phyloP scores from a whole-genome alignment of 306 rosid genomes.

The Pachyrhizus erosus region DNA sequence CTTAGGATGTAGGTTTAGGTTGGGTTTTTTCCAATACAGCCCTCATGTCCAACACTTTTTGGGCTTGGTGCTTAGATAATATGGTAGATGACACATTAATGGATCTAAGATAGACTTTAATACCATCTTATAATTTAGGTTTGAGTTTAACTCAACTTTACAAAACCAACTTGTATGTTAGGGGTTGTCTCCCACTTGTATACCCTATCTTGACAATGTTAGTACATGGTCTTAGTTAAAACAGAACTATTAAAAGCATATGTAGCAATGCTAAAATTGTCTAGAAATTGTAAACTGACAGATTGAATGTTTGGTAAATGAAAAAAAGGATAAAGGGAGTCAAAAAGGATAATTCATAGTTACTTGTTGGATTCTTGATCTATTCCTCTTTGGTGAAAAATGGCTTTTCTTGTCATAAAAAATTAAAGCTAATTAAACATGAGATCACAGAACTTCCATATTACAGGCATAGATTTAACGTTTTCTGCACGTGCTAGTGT shows the following conservation, averaged over 20 bases:
- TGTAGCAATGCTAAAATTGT: slow-evolving; percentile 2
- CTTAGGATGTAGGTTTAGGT: no score
- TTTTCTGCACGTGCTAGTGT: neutral
- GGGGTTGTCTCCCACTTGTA: no score
- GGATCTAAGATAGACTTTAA: no score
- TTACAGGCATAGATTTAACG: neutral
- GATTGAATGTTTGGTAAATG: neutral
- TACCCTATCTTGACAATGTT: no score
- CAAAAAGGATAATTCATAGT: neutral
- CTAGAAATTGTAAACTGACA: slow-evolving; percentile 6
- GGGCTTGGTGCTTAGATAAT: no score
- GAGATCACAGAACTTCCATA: neutral
- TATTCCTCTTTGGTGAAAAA: neutral
- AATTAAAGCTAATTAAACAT: neutral
- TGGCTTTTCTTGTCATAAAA: neutral
- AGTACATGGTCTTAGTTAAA: slow-evolving; percentile 1
- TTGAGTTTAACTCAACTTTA: no score
- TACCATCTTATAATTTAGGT: no score
- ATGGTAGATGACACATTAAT: no score
- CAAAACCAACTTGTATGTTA: no score
- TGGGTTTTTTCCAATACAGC: no score
- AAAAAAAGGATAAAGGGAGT: neutral
- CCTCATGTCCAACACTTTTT: no score
- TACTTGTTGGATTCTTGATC: neutral
- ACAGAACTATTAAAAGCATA: slow-evolving; percentile 6